Percentiles rank a stretch among this genome's conserved stretches.
These are phyloP conservation scores for Prinsepia uniflora DNA, from an alignment of 306 rosid genomes.

Conservation along the genomic window DNA sequence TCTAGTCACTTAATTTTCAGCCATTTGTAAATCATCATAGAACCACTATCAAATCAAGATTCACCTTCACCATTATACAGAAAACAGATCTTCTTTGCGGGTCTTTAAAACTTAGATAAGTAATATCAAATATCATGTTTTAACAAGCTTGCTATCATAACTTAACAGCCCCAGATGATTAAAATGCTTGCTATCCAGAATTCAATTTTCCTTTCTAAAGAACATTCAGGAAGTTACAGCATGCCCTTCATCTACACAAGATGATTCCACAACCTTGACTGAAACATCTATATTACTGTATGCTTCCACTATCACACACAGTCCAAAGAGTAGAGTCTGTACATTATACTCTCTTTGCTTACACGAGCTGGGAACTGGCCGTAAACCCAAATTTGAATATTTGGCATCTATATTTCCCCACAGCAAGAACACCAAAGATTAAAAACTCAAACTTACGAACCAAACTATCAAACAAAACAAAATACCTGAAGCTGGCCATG, in stretches of 20 bases:
- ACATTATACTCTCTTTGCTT: neutral
- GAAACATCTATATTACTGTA: neutral
- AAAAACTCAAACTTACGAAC: neutral
- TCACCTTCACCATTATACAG: neutral
- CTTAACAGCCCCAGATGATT: neutral
- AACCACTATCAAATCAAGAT: neutral
- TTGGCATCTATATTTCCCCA: neutral
- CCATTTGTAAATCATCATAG: neutral
- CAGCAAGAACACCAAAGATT: neutral
- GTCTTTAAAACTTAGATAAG: neutral
- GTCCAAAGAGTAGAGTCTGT: neutral
- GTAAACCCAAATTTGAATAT: neutral
- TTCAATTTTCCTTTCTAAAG: neutral
- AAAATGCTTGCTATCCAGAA: neutral
- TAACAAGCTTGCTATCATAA: neutral
- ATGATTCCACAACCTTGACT: neutral
- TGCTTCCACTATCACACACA: neutral
- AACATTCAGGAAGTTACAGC: neutral
- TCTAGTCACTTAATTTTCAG: neutral
- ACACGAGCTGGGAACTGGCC: neutral
- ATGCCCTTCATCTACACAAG: neutral
- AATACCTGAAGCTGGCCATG: neutral
- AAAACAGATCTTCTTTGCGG: neutral
- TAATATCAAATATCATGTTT: neutral
- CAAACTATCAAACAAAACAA: neutral